Conservation (phyloP, 2,329 filamentous ascomycete species). For the Beauveria caledonica region DNA sequence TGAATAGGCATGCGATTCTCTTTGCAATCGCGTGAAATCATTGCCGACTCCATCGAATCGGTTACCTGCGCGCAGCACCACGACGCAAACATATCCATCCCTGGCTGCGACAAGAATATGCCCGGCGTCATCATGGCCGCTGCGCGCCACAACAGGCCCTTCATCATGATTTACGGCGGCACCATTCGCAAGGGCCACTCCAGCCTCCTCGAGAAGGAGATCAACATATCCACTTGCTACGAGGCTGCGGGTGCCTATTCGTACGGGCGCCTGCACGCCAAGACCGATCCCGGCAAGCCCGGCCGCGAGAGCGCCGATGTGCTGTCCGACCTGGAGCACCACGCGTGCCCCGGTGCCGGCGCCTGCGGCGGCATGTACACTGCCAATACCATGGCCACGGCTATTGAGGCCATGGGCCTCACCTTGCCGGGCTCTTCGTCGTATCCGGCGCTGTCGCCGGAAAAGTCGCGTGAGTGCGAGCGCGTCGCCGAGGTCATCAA, state of each 20-base stretch:
- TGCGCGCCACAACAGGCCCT: conserved; percentile 82
- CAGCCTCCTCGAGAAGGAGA: conserved; percentile 61
- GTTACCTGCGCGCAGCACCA: conserved; percentile 88
- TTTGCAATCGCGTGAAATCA: conserved; percentile 81
- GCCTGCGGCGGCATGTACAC: conserved; percentile 76
- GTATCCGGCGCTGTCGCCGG: conserved; percentile 69
- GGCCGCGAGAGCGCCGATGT: conserved; percentile 68
- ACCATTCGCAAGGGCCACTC: conserved; percentile 85
- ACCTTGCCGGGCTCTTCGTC: conserved; percentile 77
- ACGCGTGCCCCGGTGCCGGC: conserved; percentile 56
- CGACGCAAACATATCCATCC: conserved; percentile 87
- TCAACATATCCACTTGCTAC: conserved; percentile 86
- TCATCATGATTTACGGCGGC: conserved; percentile 92
- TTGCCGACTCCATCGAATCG: conserved; percentile 89
- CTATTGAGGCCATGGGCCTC: conserved; percentile 75
- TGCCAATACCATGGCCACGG: conserved; percentile 78
- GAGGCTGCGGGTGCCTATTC: conserved; percentile 77
- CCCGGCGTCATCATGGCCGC: conserved; percentile 87
- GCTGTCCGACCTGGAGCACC: conserved; percentile 70
- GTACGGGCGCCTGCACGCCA: conserved; percentile 69
- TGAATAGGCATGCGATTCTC: conserved; percentile 80
- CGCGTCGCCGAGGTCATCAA: conserved; percentile 72
- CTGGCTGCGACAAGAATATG: conserved; percentile 98
- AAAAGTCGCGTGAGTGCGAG: conserved; percentile 81
- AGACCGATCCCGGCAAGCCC: conserved; percentile 50